Percentiles rank a stretch among this genome's conserved stretches.
Conservation (phyloP, 371 early-diverging fungal species). For the Nosema muscidifuracis region DNA sequence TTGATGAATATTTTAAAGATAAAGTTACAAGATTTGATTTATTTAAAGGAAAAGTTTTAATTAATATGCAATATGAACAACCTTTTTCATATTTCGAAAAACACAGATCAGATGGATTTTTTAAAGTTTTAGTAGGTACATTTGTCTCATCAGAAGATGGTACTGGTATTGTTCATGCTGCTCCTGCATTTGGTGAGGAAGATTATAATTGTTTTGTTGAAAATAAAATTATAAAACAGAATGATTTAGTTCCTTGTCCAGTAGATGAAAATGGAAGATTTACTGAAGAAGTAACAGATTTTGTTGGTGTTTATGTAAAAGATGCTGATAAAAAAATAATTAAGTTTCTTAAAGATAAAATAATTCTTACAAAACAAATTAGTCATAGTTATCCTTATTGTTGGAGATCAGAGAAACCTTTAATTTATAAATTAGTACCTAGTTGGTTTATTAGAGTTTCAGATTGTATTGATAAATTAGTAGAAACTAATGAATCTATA, state of each 20-base stretch:
- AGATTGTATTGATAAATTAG: slow-evolving; percentile 73
- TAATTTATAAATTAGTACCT: slow-evolving; percentile 93
- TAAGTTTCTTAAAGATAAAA: slow-evolving; percentile 64
- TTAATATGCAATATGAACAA: slow-evolving; percentile 80
- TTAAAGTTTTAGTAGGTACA: slow-evolving; percentile 75
- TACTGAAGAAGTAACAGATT: slow-evolving; percentile 70
- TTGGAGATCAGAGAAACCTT: slow-evolving; percentile 95
- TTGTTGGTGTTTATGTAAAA: slow-evolving; percentile 77
- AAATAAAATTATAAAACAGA: slow-evolving; percentile 75
- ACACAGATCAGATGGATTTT: slow-evolving; percentile 67
- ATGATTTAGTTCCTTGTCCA: slow-evolving; percentile 77
- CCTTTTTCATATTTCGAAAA: slow-evolving; percentile 76
- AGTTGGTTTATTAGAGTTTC: slow-evolving; percentile 95
- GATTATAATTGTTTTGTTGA: slow-evolving; percentile 89
- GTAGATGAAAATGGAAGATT: slow-evolving; percentile 83
- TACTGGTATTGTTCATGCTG: slow-evolving; percentile 98
- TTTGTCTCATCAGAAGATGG: slow-evolving; percentile 92
- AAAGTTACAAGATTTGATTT: slow-evolving; percentile 6
- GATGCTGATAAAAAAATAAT: slow-evolving; percentile 92
- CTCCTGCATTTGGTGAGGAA: slow-evolving; percentile 99
- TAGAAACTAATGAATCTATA: slow-evolving; percentile 78
- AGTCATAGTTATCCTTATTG: slow-evolving; percentile 87
- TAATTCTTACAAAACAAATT: slow-evolving; percentile 63
- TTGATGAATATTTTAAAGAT: slow-evolving; percentile 50
- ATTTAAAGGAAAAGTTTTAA: slow-evolving; percentile 76